Conservation (phyloP, 2,329 filamentous ascomycete species). For the Aspergillus melleus region DNA sequence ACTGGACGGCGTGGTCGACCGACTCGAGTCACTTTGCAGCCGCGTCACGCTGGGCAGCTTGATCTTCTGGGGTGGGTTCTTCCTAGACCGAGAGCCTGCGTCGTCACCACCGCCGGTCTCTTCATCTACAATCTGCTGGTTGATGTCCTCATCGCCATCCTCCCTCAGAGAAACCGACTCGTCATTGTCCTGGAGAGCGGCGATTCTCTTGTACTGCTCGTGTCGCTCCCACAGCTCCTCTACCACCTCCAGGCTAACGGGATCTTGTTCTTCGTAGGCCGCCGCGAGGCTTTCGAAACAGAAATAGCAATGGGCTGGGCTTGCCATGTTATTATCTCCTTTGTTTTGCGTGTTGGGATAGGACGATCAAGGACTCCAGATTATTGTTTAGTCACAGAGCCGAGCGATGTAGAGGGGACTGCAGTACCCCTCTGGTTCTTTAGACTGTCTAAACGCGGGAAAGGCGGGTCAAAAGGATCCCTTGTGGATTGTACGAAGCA, state of each 20-base stretch:
- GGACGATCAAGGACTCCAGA: background rate
- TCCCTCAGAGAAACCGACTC: constrained; percentile 18
- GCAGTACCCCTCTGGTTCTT: background rate
- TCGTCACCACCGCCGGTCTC: constrained; percentile 34
- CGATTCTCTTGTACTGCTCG: constrained; percentile 42
- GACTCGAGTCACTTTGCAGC: constrained; percentile 38
- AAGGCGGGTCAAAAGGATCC: background rate
- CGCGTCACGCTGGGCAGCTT: constrained; percentile 36
- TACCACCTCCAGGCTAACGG: constrained; percentile 67
- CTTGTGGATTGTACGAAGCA: background rate
- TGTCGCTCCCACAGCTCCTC: constrained; percentile 67
- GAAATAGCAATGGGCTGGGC: constrained; percentile 79
- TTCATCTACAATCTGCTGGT: constrained; percentile 25
- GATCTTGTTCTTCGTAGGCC: constrained; percentile 67
- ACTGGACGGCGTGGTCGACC: constrained; percentile 43
- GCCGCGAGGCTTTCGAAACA: constrained; percentile 88
- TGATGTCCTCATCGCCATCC: constrained; percentile 11
- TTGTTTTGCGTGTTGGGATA: background rate
- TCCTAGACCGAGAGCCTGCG: constrained; percentile 7
- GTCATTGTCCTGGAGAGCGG: constrained; percentile 27
- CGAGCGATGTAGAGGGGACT: too few relatives aligned
- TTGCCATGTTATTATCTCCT: constrained; percentile 66
- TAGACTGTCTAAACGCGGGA: background rate
- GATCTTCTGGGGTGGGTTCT: constrained; percentile 22
- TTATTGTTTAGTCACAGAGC: background rate